Evolutionary conservation across 169 alveolate genomes (phyloP), one percentile per base, ranked within the genome.

Genomic region (Babesia caballi): DNA sequence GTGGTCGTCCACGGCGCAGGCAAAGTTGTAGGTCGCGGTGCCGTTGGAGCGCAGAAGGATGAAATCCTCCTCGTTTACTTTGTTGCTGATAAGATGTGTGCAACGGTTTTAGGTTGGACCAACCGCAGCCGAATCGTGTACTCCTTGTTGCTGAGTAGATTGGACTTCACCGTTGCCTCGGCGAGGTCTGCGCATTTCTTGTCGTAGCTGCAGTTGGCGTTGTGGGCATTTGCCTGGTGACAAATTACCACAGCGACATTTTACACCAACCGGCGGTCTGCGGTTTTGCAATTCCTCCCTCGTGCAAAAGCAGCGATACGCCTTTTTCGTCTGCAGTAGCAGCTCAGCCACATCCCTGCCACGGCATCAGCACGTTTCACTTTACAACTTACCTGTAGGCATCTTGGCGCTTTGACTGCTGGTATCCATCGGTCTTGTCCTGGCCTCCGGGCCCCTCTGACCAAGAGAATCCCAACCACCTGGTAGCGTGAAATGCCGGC

Each of bases 21-120:
- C 74, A 53, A 91, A 91, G 80, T 91, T 91, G 72, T 91, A 91
- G 30, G 93, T 90, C 12, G 95, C 92, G n/a, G 46, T 60, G 33
- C 88, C 82, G 50, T 81, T 82, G 23, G 91, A 74, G 35, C 92
- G 67, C 32, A 90, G 32, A 35, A 90, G 40, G 23, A 90, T 77
- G 72, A 88, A 84, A 72, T 90, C 94, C 66, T 82, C 93, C 27
- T 73, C 47, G 17, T 67, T 67, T 21, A 44, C 46, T 33, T 53
- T 80, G 25, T 51, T n/a, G 61, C 83, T 41, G 66, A 69, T 27
- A 66, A 61, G 50, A 35, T 50, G 33, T 75, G 30, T 4, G 42
- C 35, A 69, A 33, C 36, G 47, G 41, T 49, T 27, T 11, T 67
- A 50, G 73, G 42, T 28, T 8, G 23, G 28, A 35, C 56, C 27